A percentile compares a stretch with the other conserved stretches of the same genome.
Conservation (phyloP, 495 filamentous ascomycete species). For the Massariosphaeria phaeospora region DNA sequence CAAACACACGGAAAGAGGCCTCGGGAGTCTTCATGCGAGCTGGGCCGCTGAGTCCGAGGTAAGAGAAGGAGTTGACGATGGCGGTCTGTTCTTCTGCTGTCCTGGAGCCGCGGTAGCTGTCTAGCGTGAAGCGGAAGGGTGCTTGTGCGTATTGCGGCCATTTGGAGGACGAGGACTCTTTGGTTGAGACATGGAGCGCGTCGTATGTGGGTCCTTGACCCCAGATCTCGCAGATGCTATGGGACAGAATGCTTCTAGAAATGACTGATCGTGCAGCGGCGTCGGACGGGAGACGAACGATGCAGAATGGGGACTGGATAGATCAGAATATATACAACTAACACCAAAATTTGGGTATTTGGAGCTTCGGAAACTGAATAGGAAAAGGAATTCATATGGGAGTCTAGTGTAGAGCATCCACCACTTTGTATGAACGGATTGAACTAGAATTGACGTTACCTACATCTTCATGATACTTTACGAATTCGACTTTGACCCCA, state of each 20-base stretch:
- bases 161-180: background rate
- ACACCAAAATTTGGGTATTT: background rate
- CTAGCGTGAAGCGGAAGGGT: conserved; percentile 78
- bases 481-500: conserved; percentile 62
- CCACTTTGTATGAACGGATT: background rate
- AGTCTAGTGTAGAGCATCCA: background rate
- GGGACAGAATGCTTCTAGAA: conserved; percentile 69
- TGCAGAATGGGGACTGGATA: conserved; percentile 76
- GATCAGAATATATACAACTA: background rate
- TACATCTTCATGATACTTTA: conserved; percentile 71
- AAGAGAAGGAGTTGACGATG: conserved; percentile 77
- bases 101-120: conserved; percentile 69
- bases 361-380: background rate
- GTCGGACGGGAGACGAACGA: conserved; percentile 64
- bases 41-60: conserved; percentile 68
- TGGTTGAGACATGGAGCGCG: conserved; percentile 61
- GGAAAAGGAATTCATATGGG: background rate
- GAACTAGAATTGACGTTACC: conserved; percentile 20
- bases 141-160: conserved; percentile 59
- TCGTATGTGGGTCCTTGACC: conserved; percentile 63
- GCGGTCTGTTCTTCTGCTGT: conserved; percentile 51
- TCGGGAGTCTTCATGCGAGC: conserved; percentile 70
- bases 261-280: conserved; percentile 62
- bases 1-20: conserved; percentile 69
- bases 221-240: conserved; percentile 86